Conservation (phyloP, 768 basidiomycete genomes). For the Lactarius pseudohatsudake region DNA sequence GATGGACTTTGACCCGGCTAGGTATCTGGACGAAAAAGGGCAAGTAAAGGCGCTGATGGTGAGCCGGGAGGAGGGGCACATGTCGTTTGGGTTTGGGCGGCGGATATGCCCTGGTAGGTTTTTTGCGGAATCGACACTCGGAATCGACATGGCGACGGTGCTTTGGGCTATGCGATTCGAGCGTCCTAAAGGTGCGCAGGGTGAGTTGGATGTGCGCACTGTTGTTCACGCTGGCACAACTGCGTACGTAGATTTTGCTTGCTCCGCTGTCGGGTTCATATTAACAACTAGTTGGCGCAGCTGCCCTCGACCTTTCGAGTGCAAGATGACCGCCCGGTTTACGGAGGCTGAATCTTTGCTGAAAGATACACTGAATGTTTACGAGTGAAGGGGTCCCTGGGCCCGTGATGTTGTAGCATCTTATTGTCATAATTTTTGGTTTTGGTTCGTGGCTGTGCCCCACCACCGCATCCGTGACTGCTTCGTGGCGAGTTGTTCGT, state of each 20-base stretch:
- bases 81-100: neutral
- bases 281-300: neutral
- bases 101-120: neutral
- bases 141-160: neutral
- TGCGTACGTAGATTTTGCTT: neutral
- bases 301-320: neutral
- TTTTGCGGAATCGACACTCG: neutral
- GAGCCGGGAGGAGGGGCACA: neutral
- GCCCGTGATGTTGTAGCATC: neutral
- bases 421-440: too few species aligned
- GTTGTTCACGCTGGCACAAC: neutral
- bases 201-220: neutral
- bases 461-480: slow-evolving; percentile 75
- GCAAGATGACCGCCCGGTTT: neutral
- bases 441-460: too few species aligned
- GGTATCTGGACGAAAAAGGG: neutral
- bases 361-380: neutral
- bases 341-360: neutral
- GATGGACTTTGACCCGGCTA: neutral
- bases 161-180: neutral
- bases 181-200: neutral
- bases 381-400: neutral
- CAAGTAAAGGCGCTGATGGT: neutral
- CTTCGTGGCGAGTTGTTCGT: slow-evolving; percentile 86
- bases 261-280: neutral